These are phyloP conservation scores for Plasmodium ovale DNA, from an alignment of 169 alveolate genomes.

Conservation along the genomic window DNA sequence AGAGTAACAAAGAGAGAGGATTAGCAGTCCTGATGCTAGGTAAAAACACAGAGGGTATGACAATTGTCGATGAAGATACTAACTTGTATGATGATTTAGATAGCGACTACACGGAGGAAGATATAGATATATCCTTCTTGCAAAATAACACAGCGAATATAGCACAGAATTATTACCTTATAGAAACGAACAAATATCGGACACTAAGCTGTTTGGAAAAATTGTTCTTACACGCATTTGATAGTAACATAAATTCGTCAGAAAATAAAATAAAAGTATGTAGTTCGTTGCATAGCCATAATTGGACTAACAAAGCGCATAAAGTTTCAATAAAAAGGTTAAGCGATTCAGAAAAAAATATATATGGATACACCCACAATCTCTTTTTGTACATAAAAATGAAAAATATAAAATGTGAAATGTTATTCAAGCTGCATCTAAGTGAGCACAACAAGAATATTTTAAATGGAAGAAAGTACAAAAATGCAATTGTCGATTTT, in stretches of 20 bases:
- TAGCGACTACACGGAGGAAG: too few species aligned
- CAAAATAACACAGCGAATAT: constrained; percentile 13
- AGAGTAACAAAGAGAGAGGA: background rate
- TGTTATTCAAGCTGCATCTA: constrained; percentile 25
- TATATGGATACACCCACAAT: constrained; percentile 62
- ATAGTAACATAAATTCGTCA: background rate
- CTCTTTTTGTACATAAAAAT: constrained; percentile 2
- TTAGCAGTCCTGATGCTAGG: too few species aligned
- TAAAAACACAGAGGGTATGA: background rate
- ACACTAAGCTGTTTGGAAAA: constrained; percentile 76
- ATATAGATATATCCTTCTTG: constrained; percentile 6
- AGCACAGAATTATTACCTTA: constrained; percentile 10
- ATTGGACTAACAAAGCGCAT: constrained; percentile 27
- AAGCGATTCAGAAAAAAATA: background rate
- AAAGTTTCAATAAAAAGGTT: constrained; percentile 19
- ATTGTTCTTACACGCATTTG: constrained; percentile 40
- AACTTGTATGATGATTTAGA: too few species aligned
- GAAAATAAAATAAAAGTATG: constrained; percentile 43
- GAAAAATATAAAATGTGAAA: constrained; percentile 9
- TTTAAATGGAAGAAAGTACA: background rate
- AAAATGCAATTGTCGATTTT: constrained; percentile 35
- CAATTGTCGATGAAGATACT: too few species aligned
- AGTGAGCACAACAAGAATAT: background rate
- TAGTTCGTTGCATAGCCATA: constrained; percentile 32
- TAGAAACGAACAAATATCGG: constrained; percentile 40